A percentile compares a stretch with the other conserved stretches of the same genome.
phyloP scores from a whole-genome alignment of 2,329 filamentous ascomycete species.

The Microsporum ferrugineum region DNA sequence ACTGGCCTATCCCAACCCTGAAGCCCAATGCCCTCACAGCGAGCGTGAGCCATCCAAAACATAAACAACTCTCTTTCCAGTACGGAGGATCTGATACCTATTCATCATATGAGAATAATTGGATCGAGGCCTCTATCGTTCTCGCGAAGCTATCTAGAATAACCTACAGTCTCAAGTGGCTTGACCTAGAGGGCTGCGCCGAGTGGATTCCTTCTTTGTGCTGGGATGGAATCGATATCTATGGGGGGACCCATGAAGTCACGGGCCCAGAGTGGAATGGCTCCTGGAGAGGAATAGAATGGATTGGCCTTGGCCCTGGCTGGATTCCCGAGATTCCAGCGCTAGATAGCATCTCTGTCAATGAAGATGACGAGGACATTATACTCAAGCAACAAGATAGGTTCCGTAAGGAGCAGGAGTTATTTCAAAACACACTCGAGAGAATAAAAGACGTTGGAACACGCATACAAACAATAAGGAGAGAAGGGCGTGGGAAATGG shows the following conservation, averaged over 20 bases:
- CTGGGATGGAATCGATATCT: slow-evolving; percentile 27
- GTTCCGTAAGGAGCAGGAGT: slow-evolving; percentile 20
- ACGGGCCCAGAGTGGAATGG: slow-evolving; percentile 36
- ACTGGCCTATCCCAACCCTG: slow-evolving; percentile 50
- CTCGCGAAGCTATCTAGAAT: slow-evolving; percentile 45
- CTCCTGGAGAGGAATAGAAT: slow-evolving; percentile 36
- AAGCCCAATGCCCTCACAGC: slow-evolving; percentile 43
- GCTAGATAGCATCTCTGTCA: neutral
- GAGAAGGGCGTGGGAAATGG: slow-evolving; percentile 29
- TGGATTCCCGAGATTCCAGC: slow-evolving; percentile 23
- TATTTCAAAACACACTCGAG: slow-evolving; percentile 20
- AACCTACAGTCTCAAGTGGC: slow-evolving; percentile 49
- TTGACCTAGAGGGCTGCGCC: slow-evolving; percentile 50
- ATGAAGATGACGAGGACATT: neutral
- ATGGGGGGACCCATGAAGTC: slow-evolving; percentile 19
- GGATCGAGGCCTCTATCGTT: slow-evolving; percentile 45
- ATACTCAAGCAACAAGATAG: neutral
- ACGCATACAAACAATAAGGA: slow-evolving; percentile 23
- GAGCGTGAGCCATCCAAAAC: slow-evolving; percentile 31
- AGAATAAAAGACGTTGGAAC: slow-evolving; percentile 24
- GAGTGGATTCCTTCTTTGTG: slow-evolving; percentile 45
- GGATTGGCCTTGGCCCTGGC: slow-evolving; percentile 32
- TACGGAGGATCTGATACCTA: slow-evolving; percentile 45
- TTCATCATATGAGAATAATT: slow-evolving; percentile 40
- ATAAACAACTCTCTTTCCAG: slow-evolving; percentile 32